Evolutionary conservation across 768 basidiomycete species (phyloP).

Genomic region (Termitomyces sp.): DNA sequence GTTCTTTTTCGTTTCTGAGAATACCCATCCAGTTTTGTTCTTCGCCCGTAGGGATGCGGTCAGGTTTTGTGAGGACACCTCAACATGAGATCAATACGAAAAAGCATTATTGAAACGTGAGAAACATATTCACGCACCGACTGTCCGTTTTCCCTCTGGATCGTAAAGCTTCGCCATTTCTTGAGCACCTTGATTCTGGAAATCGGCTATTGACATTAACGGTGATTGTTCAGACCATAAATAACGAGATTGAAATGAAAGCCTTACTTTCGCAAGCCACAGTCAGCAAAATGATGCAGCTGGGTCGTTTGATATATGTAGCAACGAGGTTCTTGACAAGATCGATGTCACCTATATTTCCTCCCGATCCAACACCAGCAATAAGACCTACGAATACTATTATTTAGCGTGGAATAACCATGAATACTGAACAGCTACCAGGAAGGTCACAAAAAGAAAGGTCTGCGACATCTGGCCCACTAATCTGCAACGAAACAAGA

Average conservation of each 20-base stretch:
- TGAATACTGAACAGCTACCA: constrained; percentile 28
- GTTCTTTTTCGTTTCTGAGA: constrained; percentile 51
- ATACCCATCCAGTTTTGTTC: constrained; percentile 54
- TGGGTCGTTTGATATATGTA: constrained; percentile 58
- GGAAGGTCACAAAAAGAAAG: constrained; percentile 66
- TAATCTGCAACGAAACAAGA: constrained; percentile 56
- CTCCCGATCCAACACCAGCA: constrained; percentile 46
- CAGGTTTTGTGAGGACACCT: constrained; percentile 78
- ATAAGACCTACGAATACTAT: constrained; percentile 46
- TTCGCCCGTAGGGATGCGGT: constrained; percentile 57
- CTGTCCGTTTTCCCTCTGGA: constrained; percentile 61
- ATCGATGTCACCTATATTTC: constrained; percentile 54
- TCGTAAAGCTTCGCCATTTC: constrained; percentile 60
- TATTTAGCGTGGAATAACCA: not conserved
- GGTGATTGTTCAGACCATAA: not conserved
- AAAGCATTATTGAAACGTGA: not conserved
- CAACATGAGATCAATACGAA: not conserved
- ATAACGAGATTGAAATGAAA: not conserved
- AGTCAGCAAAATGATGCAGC: constrained; percentile 58
- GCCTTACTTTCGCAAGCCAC: constrained; percentile 65
- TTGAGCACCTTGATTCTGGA: constrained; percentile 76
- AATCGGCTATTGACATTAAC: constrained; percentile 51
- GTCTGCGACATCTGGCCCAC: constrained; percentile 57
- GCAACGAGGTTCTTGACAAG: constrained; percentile 58
- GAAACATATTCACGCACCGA: constrained; percentile 42